Evolutionary conservation across 345 rosid genomes (phyloP).

Genomic region (Heritiera fomes): DNA sequence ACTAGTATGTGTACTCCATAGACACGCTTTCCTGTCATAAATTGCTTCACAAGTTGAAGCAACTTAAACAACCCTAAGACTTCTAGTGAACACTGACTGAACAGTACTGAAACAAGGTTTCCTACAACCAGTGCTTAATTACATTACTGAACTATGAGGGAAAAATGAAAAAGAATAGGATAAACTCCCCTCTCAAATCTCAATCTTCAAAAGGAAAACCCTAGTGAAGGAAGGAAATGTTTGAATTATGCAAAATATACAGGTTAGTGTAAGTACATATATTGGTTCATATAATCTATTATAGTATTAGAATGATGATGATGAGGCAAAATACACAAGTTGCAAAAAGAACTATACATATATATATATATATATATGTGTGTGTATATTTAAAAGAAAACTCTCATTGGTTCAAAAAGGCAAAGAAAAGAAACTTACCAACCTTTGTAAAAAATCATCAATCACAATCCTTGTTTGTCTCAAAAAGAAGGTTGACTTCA

Average conservation of each 20-base stretch:
- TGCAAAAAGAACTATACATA: background rate
- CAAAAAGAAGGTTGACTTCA: background rate
- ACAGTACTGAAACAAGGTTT: background rate
- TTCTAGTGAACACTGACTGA: background rate
- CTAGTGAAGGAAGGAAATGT: background rate
- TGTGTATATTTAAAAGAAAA: background rate
- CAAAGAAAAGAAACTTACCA: background rate
- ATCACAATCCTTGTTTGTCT: background rate
- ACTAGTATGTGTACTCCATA: background rate
- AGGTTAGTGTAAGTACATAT: too few relatives aligned
- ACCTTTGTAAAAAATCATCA: background rate
- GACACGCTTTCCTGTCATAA: background rate
- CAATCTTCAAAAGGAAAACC: slow-evolving; percentile 1
- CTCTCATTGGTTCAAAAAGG: background rate
- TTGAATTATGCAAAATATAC: background rate
- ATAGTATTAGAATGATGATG: too few relatives aligned
- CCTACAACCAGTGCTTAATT: background rate
- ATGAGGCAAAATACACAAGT: background rate
- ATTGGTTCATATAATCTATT: too few relatives aligned
- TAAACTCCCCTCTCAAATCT: background rate
- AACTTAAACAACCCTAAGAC: background rate
- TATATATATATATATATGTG: background rate
- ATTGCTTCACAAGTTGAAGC: background rate
- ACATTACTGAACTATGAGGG: background rate
- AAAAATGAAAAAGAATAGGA: background rate